Base-by-base conservation (phyloP, 768 basidiomycete species). In the Lyophyllum semitale region DNA sequence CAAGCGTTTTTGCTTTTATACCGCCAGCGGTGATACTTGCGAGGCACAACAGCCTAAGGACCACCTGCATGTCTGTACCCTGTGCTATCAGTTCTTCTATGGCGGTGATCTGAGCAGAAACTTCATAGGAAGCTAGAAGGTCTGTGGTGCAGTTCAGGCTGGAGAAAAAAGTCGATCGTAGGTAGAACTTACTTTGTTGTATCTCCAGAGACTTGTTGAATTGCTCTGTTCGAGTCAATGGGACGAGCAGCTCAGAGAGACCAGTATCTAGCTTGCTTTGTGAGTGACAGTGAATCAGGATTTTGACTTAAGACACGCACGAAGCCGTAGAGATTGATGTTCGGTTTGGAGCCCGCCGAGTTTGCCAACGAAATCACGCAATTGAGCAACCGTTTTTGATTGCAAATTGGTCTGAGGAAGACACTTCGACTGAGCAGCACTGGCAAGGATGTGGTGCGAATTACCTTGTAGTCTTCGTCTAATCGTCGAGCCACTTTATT, bases 141-240 rank as follows among this genome's bases (percentile, higher is more conserved):
- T 98, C 95, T 98, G 56, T 33, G 57, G 48, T 32, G 43, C 18
- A 53, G 22, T 38, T 60, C 23, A 58, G 38, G 30, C 56, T 29
- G 27, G 46, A 43, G 32, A 26, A 17, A 59, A 53, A 20, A 15
- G 35, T 26, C 23, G 33, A 8, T 18, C 8, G 22, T 13, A 26
- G 6, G n/a, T n/a, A n/a, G 30, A 17, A 68, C 83, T 66, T 65
- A 94, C 95, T 98, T 70, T 98, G 97, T 66, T 98, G 96, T 13
- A 97, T 89, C 73, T 98, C 95, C 9, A 99, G 77, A 11, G 88
- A 90, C 65, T 87, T 89, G 72, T 94, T 93, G 74, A 99, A 99
- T 43, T 88, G 74, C 37, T 96, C 91, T 13, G 91, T 90, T 50
- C 84, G 79, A 1, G 95, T 98, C 55, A 88, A 77, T 22, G 91